Base-by-base conservation (phyloP, 2,329 filamentous ascomycete genomes). In the Fusarium haematococcum region DNA sequence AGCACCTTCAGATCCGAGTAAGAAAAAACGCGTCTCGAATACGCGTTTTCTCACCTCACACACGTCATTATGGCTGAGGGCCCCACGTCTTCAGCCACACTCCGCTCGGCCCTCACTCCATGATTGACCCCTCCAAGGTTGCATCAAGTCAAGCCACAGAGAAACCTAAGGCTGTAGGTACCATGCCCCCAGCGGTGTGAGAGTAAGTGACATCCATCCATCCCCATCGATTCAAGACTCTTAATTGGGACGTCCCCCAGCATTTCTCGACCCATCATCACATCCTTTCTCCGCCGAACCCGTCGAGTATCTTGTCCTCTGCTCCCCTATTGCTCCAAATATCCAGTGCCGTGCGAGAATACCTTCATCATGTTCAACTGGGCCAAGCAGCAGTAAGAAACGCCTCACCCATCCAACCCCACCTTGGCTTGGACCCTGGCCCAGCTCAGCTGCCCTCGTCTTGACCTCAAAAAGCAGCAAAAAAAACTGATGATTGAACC, bases 321-420 rank as follows among this genome's bases (percentile, higher is more conserved):
- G 45, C 30, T 37, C 41, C 56, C n/a, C 61, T 56, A 32, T 25
- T 56, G 33, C 52, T 65, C 33, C 45, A 32, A 54, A 20, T n/a
- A 52, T 52, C 48, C 18, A 52, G 48, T 52, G 43, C 16, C 43
- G 57, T 68, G 37, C 43, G 56, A 35, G 52, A 52, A 32, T 33
- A 45, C 35, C 63, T 18, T 78, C 83, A 89, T 81, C 84, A 97
- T 94, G 92, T 95, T 97, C 88, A 97, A 95, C 88, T 98, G 95
- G 95, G 92, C 95, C 79, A 97, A 97, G 86, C 93, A 96, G 85
- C 91, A 93, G 95, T 97, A 88, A 85, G 94, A 74, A 74, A 56
- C 27, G 20, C 35, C 30, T 63, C 62, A 56, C 57, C 68, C 64
- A 20, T 48, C 45, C 48, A 61, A 63, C 68, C 58, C 74, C 71